Evolutionary conservation across 1,139 yeast genomes (phyloP), one percentile per base, ranked within the genome.

Genomic region (Torulaspora globosa): DNA sequence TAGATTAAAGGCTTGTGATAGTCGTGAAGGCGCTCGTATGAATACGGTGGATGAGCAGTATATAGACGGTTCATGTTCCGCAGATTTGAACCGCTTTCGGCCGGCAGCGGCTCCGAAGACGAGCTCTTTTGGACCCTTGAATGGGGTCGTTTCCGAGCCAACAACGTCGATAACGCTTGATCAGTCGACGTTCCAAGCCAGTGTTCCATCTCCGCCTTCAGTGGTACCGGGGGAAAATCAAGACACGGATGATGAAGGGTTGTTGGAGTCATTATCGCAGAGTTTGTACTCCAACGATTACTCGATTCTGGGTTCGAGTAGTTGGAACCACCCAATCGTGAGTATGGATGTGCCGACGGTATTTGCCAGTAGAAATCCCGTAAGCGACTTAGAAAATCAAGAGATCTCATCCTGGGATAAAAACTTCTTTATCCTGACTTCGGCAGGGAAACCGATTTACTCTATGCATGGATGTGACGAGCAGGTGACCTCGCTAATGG

Each of bases 361-460:
- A 3, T 60, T 60, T 27, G 36, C 44, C 3, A 28, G 19, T 14
- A 33, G 30, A 2, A 16, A 23, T 5, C 26, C 37, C 2, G 26
- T 11, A n/a, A 15, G 10, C 18, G 33, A 4, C 5, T 18, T 10
- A 21, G 36, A 8, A 9, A 27, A 12, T 16, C 35, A 34, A 14
- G 36, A 14, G 23, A 29, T 41, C 7, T 35, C 39, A 21, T 34
- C 38, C 9, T 38, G 43, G 39, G 56, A 56, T 21, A 63, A 63
- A 40, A 62, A 61, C 39, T 88, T 85, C 57, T 80, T 89, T 53
- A 79, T 92, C 5, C 71, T 92, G n/a, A 88, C 96, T 0, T 70
- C 82, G 2, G 96, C 97, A 0, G 98, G 98, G 0, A 92, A 92
- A 63, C 97, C 96, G 1, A 85, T 92, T 6, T 92, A 84, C 65